Evolutionary conservation across 106 monocot genomes (phyloP).

Genomic region (Xerophyta viscosa): DNA sequence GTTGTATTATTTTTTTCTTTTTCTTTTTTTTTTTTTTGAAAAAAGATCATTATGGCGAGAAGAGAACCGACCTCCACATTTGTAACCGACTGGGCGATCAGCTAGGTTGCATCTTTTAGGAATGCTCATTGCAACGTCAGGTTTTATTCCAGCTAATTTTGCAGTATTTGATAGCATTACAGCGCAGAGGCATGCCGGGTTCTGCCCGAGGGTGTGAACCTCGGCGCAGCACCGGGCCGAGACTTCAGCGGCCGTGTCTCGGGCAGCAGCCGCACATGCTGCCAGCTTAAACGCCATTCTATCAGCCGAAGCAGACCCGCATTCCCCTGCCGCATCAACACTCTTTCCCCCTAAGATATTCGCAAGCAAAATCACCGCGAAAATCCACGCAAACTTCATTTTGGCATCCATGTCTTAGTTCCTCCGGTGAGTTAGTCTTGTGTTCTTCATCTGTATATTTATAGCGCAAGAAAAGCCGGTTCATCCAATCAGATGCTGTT

Average conservation of each 20-base stretch:
- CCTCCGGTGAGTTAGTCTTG: too few species aligned
- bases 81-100: slow-evolving; percentile 63
- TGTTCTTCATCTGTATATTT: too few species aligned
- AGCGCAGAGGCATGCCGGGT: slow-evolving; percentile 66
- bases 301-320: slow-evolving; percentile 36
- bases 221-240: slow-evolving; percentile 31
- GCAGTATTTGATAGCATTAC: slow-evolving; percentile 55
- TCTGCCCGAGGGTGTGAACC: slow-evolving; percentile 41
- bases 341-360: background rate
- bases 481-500: too few species aligned
- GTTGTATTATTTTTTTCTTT: background rate
- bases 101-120: slow-evolving; percentile 68
- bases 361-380: slow-evolving; percentile 16
- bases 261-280: slow-evolving; percentile 40
- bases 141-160: slow-evolving; percentile 40
- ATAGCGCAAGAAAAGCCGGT: too few species aligned
- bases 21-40: too few species aligned
- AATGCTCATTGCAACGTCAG: slow-evolving; percentile 54
- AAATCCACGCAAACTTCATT: slow-evolving; percentile 13
- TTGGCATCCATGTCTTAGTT: slow-evolving; percentile 10
- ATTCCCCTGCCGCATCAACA: slow-evolving; percentile 51
- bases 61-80: slow-evolving; percentile 55
- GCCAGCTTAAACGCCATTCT: slow-evolving; percentile 43
- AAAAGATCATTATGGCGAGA: slow-evolving; percentile 1
- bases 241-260: slow-evolving; percentile 20